Base-by-base conservation (phyloP, 2,329 filamentous ascomycete genomes). In the Aspergillus sp. region DNA sequence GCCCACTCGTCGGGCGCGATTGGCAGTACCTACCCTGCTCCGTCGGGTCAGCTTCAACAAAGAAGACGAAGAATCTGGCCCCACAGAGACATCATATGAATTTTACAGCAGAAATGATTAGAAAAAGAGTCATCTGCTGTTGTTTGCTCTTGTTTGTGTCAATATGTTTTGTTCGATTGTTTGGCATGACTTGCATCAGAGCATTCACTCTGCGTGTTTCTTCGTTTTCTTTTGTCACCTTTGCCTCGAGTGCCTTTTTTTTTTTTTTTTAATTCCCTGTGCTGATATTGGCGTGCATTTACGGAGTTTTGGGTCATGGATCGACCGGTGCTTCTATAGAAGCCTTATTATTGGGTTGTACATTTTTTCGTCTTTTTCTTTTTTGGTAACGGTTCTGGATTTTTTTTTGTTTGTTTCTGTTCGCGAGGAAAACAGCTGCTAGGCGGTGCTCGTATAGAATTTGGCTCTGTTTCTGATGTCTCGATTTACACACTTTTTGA, bases 41-140 rank as follows among this genome's bases (percentile, higher is more conserved):
- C 67, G 68, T 7, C 60, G 61, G 15, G 66, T 68, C 39, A 67
- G 66, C 45, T 65, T 67, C 49, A 71, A 68, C 15, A 30, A 39
- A 50, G 65, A 69, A 47, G 68, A 71, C 49, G 69, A 71, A 53
- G 69, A 72, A 54, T 43, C 50, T 4, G 60, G 58, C 13, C 49
- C 56, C 17, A 60, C 58, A 27, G 67, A 70, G 48, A 64, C 62
- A 39, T 66, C 64, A n/a, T 71, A 68, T 48, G 68, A 71, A 56
- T 62, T 67, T 32, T 57, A 57, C 49, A 61, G 60, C 47, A 63
- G 63, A 46, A 60, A 62, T 41, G 62, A 67, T 50, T 67, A 57
- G 55, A 51, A 46, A 25, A 45, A 43, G n/a, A 44, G 39, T 44
- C 37, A 30, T 19, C 39, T 47, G 45, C 46, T 54, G 7, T 43